These are phyloP conservation scores for Isatis tinctoria DNA, from an alignment of 345 rosid genomes.

Conservation along the genomic window DNA sequence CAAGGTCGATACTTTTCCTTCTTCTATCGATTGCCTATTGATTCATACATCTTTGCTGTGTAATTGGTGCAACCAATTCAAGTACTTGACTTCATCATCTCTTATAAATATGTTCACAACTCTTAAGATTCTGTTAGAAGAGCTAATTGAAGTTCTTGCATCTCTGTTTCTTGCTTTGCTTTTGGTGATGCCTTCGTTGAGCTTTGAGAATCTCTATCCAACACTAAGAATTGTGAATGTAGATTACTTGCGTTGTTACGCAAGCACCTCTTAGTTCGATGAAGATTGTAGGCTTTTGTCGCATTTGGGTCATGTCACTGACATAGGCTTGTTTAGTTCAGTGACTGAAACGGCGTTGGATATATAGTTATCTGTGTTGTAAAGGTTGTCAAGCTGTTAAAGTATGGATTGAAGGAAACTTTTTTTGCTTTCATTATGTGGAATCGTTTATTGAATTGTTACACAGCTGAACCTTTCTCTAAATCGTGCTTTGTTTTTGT, in stretches of 20 bases:
- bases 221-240: neutral
- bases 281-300: neutral
- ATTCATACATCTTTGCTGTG: neutral
- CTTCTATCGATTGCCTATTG: neutral
- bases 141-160: neutral
- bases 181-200: neutral
- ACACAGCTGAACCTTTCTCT: neutral
- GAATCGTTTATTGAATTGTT: neutral
- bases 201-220: neutral
- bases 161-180: neutral
- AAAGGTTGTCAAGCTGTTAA: neutral
- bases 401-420: neutral
- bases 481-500: neutral
- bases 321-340: neutral
- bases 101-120: neutral
- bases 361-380: neutral
- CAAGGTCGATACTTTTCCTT: conserved; percentile 51
- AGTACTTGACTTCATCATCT: neutral
- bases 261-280: neutral
- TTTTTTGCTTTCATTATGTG: conserved; percentile 11
- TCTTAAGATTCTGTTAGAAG: neutral
- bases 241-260: neutral
- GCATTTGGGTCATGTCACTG: neutral
- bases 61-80: neutral
- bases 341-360: neutral